Base-by-base conservation (phyloP, 345 rosid genomes). In the Salix brachista region DNA sequence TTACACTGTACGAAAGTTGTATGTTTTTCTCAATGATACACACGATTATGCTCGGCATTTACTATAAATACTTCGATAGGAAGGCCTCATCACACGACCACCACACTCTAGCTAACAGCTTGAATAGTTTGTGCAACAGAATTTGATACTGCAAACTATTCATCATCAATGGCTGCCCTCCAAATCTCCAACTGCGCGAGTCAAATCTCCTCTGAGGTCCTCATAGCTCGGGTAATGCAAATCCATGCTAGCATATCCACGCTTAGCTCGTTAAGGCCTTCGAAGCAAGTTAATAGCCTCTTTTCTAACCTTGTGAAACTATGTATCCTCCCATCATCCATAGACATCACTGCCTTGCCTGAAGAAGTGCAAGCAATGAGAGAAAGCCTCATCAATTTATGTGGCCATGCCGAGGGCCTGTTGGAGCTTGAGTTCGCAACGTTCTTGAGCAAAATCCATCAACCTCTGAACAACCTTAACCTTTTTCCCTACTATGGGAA, bases 381-480 rank as follows among this genome's bases (percentile, higher is more conserved):
- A 2, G 52, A 70, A 18, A 77, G 77, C 50, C 85, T 86, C 72
- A 80, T 86, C 2, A 50, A 44, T 60, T 77, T 86, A 4, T 26
- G 75, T 2, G 88, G 88, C 28, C 77, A 52, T 0, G 83, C 88
- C 18, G 88, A 86, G 71, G 80, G 80, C 17, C 83, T 83, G 4
- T 72, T 86, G 44, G 86, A 86, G 79, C 84, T 82, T 8, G 85
- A 86, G 28, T 83, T 83, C 66, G 81, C 86, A 19, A 81, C 79
- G 2, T 77, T 81, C 18, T 50, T 83, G 60, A 69, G 44, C 46
- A 81, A 83, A 69, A 75, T 69, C 4, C 77, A 81, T 6, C 54
- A 71, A 30, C 85, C 89, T 1, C 13, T 86, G 26, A 32, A 66
- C 56, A 80, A 78, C 46, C 84, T 86, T 39, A 67, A 67, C 73